Percentiles rank a stretch among this genome's conserved stretches.
Evolutionary conservation across 345 rosid genomes (phyloP).

Genomic region (Ailanthus altissimus): DNA sequence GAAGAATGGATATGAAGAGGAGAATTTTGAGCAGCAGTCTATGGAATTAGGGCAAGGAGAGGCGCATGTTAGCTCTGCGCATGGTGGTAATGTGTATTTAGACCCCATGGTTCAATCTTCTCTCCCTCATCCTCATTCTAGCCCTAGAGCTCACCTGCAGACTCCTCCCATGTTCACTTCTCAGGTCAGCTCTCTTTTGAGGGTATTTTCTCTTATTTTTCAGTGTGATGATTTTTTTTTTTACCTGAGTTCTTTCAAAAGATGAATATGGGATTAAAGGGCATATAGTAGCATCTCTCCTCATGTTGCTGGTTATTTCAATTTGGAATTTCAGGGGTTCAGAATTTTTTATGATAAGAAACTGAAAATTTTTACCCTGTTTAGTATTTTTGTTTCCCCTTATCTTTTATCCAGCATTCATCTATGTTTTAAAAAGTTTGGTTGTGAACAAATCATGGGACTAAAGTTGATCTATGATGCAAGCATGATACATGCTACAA

Average conservation of each 20-base stretch:
- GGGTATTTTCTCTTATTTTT: not conserved
- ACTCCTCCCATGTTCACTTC: conserved; percentile 32
- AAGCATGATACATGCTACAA: not conserved
- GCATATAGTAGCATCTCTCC: not conserved
- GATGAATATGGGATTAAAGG: not conserved
- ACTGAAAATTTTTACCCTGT: not conserved
- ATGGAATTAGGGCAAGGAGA: conserved; percentile 24
- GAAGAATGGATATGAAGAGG: conserved; percentile 32
- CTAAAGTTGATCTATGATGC: not conserved
- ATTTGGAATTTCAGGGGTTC: not conserved
- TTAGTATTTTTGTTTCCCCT: not conserved
- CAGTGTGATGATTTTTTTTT: not conserved
- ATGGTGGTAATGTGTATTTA: conserved; percentile 13
- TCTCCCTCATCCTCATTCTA: conserved; percentile 33
- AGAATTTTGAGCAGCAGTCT: conserved; percentile 31
- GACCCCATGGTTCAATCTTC: conserved; percentile 42
- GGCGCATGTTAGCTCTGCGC: conserved; percentile 18
- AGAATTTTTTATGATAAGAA: not conserved
- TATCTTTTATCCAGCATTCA: not conserved
- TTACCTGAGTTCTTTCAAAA: not conserved
- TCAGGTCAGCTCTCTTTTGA: conserved; percentile 30
- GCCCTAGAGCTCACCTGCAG: conserved; percentile 25
- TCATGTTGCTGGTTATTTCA: not conserved
- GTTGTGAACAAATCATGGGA: not conserved
- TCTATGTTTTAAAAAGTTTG: not conserved